Evolutionary conservation across 805 yeast species (phyloP).

Genomic region (Starmerella vaccinii): DNA sequence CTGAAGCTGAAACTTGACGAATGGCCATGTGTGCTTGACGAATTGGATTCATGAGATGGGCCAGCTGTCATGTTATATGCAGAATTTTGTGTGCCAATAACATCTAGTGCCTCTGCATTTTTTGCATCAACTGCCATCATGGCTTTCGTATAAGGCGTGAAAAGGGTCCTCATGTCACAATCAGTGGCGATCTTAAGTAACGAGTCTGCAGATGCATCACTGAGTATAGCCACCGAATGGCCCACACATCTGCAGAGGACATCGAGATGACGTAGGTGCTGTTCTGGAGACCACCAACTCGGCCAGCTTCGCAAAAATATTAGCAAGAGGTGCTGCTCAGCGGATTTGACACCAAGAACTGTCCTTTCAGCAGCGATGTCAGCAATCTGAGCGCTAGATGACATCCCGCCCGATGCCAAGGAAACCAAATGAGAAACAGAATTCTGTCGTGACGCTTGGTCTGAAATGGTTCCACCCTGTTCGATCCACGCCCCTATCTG

Average conservation of each 20-base stretch:
- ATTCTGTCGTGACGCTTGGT: slow-evolving; percentile 20
- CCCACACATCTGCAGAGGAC: slow-evolving; percentile 45
- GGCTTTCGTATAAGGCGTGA: slow-evolving; percentile 19
- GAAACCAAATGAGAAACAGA: slow-evolving; percentile 23
- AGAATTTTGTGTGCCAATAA: not conserved
- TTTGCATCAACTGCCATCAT: slow-evolving; percentile 16
- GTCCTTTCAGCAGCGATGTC: not conserved
- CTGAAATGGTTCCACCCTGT: slow-evolving; percentile 13
- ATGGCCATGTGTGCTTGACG: slow-evolving; percentile 6
- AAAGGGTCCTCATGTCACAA: slow-evolving; percentile 12
- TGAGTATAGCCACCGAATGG: slow-evolving; percentile 1
- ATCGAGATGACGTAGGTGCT: slow-evolving; percentile 60
- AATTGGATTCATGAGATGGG: not conserved
- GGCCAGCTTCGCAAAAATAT: slow-evolving; percentile 54
- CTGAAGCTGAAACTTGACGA: slow-evolving; percentile 15
- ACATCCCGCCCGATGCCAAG: slow-evolving; percentile 13
- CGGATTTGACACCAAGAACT: slow-evolving; percentile 11
- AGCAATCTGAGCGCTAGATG: not conserved
- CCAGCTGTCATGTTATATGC: not conserved
- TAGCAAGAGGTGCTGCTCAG: slow-evolving; percentile 18
- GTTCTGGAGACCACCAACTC: slow-evolving; percentile 45
- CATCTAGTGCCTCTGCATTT: slow-evolving; percentile 9
- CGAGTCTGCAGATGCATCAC: slow-evolving; percentile 14
- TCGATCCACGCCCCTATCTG: slow-evolving; percentile 21
- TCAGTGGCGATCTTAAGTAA: slow-evolving; percentile 11